A percentile compares a stretch with the other conserved stretches of the same genome.
Evolutionary conservation across 1,139 yeast species (phyloP).

Genomic region (Ogataea hybrid): DNA sequence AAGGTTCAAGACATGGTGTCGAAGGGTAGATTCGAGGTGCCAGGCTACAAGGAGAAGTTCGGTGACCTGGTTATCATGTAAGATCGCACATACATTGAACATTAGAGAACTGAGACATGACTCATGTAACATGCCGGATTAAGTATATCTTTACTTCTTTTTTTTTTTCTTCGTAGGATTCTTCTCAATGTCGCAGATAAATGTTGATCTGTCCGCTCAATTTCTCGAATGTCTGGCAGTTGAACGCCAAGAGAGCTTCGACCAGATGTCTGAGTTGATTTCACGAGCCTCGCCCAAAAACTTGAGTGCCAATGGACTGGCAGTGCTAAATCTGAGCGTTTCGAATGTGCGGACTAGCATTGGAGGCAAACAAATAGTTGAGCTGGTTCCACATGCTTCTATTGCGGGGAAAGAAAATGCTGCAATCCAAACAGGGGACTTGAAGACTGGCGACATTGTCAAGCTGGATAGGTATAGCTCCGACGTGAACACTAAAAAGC

Average conservation of each 20-base stretch:
- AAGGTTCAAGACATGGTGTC: slow-evolving; percentile 94
- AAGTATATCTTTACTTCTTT: neutral
- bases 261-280: slow-evolving; percentile 49
- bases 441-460: slow-evolving; percentile 80
- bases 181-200: slow-evolving; percentile 7
- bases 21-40: slow-evolving; percentile 98
- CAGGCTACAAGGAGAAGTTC: slow-evolving; percentile 97
- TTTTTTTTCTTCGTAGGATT: neutral
- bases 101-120: slow-evolving; percentile 8
- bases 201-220: slow-evolving; percentile 36
- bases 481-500: slow-evolving; percentile 19
- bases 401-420: slow-evolving; percentile 12
- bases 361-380: slow-evolving; percentile 74
- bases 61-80: slow-evolving; percentile 96
- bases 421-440: slow-evolving; percentile 51
- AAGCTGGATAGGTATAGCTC: slow-evolving; percentile 37
- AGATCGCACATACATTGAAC: slow-evolving; percentile 22
- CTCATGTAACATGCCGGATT: slow-evolving; percentile 1
- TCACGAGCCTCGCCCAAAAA: slow-evolving; percentile 58
- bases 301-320: slow-evolving; percentile 69
- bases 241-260: slow-evolving; percentile 61
- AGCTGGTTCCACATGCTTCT: slow-evolving; percentile 56
- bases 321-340: slow-evolving; percentile 62
- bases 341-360: slow-evolving; percentile 69
- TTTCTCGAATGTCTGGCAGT: slow-evolving; percentile 52